Conservation (phyloP, 2,329 filamentous ascomycete genomes). For the Sporothrix curviconia region DNA sequence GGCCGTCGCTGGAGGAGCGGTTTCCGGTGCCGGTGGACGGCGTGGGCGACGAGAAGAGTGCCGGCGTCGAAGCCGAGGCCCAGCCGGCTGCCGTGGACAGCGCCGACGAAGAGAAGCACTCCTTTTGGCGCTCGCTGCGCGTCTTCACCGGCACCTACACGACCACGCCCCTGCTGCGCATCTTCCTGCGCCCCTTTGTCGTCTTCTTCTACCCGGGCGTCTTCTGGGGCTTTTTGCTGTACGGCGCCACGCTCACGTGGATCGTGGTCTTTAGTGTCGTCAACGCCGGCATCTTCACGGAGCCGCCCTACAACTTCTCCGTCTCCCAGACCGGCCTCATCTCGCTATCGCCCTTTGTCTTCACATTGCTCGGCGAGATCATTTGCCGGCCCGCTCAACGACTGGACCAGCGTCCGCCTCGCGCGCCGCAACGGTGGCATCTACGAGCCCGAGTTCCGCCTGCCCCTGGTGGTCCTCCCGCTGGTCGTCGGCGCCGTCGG, state of each 20-base stretch:
- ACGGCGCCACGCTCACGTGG: slow-evolving; percentile 32
- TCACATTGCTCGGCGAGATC: slow-evolving; percentile 39
- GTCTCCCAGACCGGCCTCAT: slow-evolving; percentile 44
- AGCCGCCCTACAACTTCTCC: slow-evolving; percentile 45
- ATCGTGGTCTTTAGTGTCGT: slow-evolving; percentile 39
- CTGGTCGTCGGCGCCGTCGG: slow-evolving; percentile 36
- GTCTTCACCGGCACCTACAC: slow-evolving; percentile 33
- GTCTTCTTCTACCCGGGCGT: slow-evolving; percentile 46
- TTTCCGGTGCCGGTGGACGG: no score
- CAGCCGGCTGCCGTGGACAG: not conserved
- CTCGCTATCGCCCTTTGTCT: slow-evolving; percentile 43
- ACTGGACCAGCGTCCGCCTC: slow-evolving; percentile 38
- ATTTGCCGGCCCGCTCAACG: slow-evolving; percentile 40
- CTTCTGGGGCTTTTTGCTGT: slow-evolving; percentile 43
- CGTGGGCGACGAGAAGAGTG: no score
- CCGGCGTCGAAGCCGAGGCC: no score
- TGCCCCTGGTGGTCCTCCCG: slow-evolving; percentile 36
- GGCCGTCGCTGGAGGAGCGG: slow-evolving; percentile 10
- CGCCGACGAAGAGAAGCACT: slow-evolving; percentile 23
- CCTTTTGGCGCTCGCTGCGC: slow-evolving; percentile 29
- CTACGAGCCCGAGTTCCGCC: slow-evolving; percentile 48
- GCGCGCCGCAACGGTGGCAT: slow-evolving; percentile 44
- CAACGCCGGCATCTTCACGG: slow-evolving; percentile 43
- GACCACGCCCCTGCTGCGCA: slow-evolving; percentile 33
- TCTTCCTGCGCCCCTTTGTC: slow-evolving; percentile 39